Base-by-base conservation (phyloP, 345 rosid species). In the Eutrema heterophyllum region DNA sequence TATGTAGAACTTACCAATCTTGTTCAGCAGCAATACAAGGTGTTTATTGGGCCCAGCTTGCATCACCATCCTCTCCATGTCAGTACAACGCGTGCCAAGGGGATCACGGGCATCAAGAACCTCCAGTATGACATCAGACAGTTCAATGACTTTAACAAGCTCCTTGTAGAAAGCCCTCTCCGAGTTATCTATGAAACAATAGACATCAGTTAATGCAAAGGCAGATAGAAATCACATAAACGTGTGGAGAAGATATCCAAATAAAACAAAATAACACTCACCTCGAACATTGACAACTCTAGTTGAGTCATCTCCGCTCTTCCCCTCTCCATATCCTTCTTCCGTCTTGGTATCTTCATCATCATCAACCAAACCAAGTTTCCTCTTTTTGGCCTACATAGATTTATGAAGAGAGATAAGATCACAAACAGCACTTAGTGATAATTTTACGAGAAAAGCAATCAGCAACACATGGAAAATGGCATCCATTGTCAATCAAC, bases 21-120 rank as follows among this genome's bases (percentile, higher is more conserved):
- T 95, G 73, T 95, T 95, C 46, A 92, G 79, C 67, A 95, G 86
- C 76, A 95, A 79, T 48, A 95, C 99, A 1, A 95, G 85, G 63
- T 79, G 92, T 82, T 95, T 89, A 46, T 84, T 88, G 26, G 89
- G 87, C 71, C 97, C 93, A 0, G 93, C 81, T 78, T 79, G 91
- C 85, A 82, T 79, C 79, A 95, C 99, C 93, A 95, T 85, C 70
- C 84, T 90, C 81, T 95, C 99, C 98, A 95, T 90, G 57, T 90
- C 99, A 44, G 82, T 79, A 78, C 99, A 92, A 10, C 98, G 94
- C 21, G 96, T 92, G 40, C 99, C 96, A 32, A 90, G 83, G 24
- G 99, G 98, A 79, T 95, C 99, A 44, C 98, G 84, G 1, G 97
- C 96, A 83, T 95, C 98, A 53, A 95, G 89, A 77, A 95, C 94